These are phyloP conservation scores for Spathaspora hagerdaliae DNA, from an alignment of 805 yeast species.

Conservation along the genomic window DNA sequence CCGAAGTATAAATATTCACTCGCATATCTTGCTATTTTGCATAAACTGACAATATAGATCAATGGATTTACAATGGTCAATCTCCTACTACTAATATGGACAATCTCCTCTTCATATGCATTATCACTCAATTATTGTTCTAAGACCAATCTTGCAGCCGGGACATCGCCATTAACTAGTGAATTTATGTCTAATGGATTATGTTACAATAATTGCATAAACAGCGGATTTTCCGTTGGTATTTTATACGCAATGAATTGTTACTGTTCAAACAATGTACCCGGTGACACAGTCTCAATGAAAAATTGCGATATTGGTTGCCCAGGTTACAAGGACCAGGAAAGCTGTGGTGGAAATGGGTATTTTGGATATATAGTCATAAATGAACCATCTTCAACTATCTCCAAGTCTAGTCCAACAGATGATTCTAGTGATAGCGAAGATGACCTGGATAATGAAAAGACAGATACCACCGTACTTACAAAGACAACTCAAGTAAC, in stretches of 20 bases:
- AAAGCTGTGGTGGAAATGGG: constrained; percentile 41
- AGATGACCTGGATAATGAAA: background rate
- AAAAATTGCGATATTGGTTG: constrained; percentile 35
- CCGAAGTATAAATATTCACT: too few species aligned
- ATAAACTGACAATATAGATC: background rate
- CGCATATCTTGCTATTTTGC: too few species aligned
- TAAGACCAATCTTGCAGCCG: constrained; percentile 17
- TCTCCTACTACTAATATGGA: background rate
- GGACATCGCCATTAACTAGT: background rate
- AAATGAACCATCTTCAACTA: constrained; percentile 13
- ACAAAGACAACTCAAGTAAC: constrained; percentile 12
- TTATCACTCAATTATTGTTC: constrained; percentile 17
- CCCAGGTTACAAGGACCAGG: constrained; percentile 41
- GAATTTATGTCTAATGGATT: constrained; percentile 45
- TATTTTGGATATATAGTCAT: constrained; percentile 53
- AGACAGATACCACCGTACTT: constrained; percentile 4
- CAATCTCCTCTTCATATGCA: background rate
- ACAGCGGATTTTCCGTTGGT: constrained; percentile 46
- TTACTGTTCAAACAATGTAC: constrained; percentile 59
- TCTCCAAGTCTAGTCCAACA: constrained; percentile 8
- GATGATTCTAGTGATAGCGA: background rate
- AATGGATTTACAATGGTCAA: background rate
- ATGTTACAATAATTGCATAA: constrained; percentile 44
- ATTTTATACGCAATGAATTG: constrained; percentile 49
- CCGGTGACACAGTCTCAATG: constrained; percentile 34